These are phyloP conservation scores for Kurtzmaniella natalensis DNA, from an alignment of 1,139 yeast species.

Conservation along the genomic window DNA sequence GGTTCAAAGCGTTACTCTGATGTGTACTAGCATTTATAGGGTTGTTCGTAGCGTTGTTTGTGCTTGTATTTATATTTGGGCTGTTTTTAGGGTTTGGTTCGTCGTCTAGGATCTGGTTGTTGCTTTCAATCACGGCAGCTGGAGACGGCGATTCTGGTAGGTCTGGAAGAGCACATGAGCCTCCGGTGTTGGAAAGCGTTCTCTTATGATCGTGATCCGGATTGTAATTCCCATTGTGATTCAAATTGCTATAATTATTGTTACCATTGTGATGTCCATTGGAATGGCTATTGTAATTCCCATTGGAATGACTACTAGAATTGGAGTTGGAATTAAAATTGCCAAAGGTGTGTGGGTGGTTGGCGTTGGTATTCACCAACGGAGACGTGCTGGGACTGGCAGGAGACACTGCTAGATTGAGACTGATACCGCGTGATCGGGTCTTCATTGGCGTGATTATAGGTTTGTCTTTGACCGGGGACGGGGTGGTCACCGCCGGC, in stretches of 20 bases:
- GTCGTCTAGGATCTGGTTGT: too few species aligned
- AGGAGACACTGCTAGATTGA: slow-evolving; percentile 32
- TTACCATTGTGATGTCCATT: too few species aligned
- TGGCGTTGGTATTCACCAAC: not conserved
- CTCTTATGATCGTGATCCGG: slow-evolving; percentile 1
- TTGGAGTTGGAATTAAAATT: not conserved
- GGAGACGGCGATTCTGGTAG: slow-evolving; percentile 3
- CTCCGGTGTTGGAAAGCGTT: slow-evolving; percentile 1
- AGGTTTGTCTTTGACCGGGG: slow-evolving; percentile 8
- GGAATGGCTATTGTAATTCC: not conserved
- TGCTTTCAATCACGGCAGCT: not conserved
- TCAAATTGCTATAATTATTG: too few species aligned
- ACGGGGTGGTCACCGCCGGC: slow-evolving; percentile 7
- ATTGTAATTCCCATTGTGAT: not conserved
- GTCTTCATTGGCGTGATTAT: slow-evolving; percentile 9
- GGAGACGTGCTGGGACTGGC: slow-evolving; percentile 5
- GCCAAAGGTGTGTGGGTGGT: not conserved
- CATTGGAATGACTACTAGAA: not conserved
- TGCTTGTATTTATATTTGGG: too few species aligned
- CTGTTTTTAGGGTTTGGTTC: too few species aligned
- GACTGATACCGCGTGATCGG: slow-evolving; percentile 26
- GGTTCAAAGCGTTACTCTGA: too few species aligned
- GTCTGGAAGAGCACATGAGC: slow-evolving; percentile 1
- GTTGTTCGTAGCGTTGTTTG: too few species aligned
- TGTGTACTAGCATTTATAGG: too few species aligned